These are phyloP conservation scores for Eucalyptus curtisii DNA, from an alignment of 345 rosid genomes.

Conservation along the genomic window DNA sequence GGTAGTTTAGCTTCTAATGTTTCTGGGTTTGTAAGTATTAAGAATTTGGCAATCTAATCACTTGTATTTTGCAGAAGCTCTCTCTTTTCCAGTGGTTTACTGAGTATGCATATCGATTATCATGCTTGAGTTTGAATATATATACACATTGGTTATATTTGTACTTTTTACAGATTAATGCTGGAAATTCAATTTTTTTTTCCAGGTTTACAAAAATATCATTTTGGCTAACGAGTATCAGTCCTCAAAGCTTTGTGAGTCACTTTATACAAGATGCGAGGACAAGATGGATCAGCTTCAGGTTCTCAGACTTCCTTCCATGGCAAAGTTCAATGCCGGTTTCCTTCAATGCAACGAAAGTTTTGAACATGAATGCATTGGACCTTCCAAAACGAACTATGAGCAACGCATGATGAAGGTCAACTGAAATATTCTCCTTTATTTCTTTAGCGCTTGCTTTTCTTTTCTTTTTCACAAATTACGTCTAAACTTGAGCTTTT, in stretches of 20 bases:
- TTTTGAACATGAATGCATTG: conserved; percentile 74
- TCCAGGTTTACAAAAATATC: conserved; percentile 56
- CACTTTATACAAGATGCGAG: conserved; percentile 69
- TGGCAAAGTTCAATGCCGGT: conserved; percentile 99
- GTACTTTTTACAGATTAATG: background rate
- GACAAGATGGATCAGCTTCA: conserved; percentile 99
- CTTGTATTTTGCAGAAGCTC: background rate
- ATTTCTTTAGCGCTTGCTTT: background rate
- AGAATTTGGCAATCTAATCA: background rate
- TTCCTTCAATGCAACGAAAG: conserved; percentile 83
- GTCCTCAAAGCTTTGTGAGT: conserved; percentile 88
- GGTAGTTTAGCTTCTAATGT: conserved; percentile 23
- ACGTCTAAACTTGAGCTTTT: background rate
- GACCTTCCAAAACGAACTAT: conserved; percentile 78
- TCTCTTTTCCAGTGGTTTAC: background rate
- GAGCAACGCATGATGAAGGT: conserved; percentile 92
- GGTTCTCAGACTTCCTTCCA: conserved; percentile 93
- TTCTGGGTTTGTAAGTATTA: background rate
- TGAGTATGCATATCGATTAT: background rate
- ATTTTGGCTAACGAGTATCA: conserved; percentile 64
- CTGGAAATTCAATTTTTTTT: background rate
- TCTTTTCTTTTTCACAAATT: background rate
- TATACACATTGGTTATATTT: background rate
- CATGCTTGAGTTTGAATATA: background rate
- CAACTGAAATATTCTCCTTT: background rate